phyloP scores from a whole-genome alignment of 1,284 basidiomycete genomes.

The Microbotryum saponariae region DNA sequence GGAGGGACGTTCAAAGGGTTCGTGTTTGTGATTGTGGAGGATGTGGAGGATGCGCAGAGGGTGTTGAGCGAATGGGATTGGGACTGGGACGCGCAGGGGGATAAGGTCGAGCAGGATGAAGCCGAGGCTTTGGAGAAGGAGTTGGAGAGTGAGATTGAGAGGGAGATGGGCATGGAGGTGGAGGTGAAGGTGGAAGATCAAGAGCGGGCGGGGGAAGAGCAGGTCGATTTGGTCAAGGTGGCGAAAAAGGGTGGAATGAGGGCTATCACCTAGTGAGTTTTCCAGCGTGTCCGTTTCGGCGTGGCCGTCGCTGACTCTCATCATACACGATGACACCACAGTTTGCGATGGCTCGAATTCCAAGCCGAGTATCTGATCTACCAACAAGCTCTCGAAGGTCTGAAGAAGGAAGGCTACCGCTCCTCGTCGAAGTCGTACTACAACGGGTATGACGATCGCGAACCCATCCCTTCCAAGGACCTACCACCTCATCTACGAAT shows the following conservation, averaged over 20 bases:
- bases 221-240: background rate
- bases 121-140: background rate
- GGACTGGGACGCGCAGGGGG: constrained; percentile 4
- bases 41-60: constrained; percentile 13
- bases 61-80: constrained; percentile 18
- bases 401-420: background rate
- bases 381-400: constrained; percentile 10
- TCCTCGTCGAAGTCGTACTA: background rate
- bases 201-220: background rate
- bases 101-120: background rate
- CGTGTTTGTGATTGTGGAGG: constrained; percentile 25
- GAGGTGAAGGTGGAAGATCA: background rate
- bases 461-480: constrained; percentile 5
- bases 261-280: constrained; percentile 15
- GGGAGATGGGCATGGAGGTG: constrained; percentile 1
- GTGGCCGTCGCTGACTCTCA: background rate
- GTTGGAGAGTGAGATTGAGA: background rate
- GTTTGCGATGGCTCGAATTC: constrained; percentile 18
- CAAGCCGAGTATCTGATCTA: constrained; percentile 29
- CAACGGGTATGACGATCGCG: too few species aligned
- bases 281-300: background rate
- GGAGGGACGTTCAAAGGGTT: constrained; percentile 36
- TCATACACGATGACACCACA: background rate
- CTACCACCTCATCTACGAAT: constrained; percentile 8
- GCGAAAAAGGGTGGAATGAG: constrained; percentile 3